Percentiles rank a stretch among this genome's conserved stretches.
These are phyloP conservation scores for Saksenaea oblongispora DNA, from an alignment of 371 early-diverging fungal genomes.

Conservation along the genomic window DNA sequence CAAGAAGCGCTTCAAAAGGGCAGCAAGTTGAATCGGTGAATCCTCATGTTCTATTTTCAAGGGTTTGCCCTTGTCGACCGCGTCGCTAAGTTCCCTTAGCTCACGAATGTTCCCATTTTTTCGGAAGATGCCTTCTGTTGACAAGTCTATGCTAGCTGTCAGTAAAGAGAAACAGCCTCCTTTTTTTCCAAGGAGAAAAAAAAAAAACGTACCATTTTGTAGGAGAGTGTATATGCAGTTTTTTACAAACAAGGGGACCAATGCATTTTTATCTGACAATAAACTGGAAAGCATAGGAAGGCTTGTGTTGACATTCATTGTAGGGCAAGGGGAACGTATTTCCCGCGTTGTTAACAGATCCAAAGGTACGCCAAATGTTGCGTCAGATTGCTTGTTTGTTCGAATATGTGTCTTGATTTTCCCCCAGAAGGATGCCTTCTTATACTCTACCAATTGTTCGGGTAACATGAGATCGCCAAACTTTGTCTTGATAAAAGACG, in stretches of 20 bases:
- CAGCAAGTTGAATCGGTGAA: constrained; percentile 89
- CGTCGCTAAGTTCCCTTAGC: constrained; percentile 75
- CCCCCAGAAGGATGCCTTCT: constrained; percentile 62
- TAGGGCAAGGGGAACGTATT: constrained; percentile 54
- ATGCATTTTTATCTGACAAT: constrained; percentile 39
- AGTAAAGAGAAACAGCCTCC: background rate
- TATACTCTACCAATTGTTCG: constrained; percentile 62
- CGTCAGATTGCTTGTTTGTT: constrained; percentile 36
- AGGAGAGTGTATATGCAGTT: constrained; percentile 71
- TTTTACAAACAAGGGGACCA: constrained; percentile 85
- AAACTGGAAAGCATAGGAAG: constrained; percentile 54
- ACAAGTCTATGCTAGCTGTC: constrained; percentile 64
- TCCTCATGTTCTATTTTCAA: constrained; percentile 28
- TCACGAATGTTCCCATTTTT: constrained; percentile 96
- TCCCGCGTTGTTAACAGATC: constrained; percentile 39
- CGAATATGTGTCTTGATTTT: constrained; percentile 60
- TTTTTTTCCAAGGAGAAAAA: background rate
- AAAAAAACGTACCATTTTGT: constrained; percentile 64
- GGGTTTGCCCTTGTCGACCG: constrained; percentile 28
- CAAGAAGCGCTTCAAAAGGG: constrained; percentile 90
- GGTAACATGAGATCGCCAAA: constrained; percentile 42
- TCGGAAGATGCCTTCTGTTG: constrained; percentile 93
- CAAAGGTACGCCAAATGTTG: constrained; percentile 41
- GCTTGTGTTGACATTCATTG: constrained; percentile 3
- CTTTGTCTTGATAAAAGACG: background rate